Percentiles rank a stretch among this genome's conserved stretches.
phyloP scores from a whole-genome alignment of 2,329 filamentous ascomycete genomes.

The Botrytis paeoniae region DNA sequence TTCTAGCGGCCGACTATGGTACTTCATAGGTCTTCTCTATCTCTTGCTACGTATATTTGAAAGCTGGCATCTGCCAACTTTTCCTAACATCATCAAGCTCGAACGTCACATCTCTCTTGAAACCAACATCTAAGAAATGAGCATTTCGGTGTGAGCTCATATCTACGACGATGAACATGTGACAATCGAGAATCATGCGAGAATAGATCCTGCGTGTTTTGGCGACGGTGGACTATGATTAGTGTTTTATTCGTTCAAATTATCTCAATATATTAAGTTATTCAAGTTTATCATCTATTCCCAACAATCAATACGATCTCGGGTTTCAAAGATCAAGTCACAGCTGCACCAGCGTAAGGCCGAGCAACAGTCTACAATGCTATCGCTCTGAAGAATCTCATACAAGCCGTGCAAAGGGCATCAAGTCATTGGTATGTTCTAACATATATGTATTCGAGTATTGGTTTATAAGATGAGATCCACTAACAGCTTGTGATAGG shows the following conservation, averaged over 20 bases:
- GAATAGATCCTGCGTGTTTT: neutral
- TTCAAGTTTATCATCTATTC: neutral
- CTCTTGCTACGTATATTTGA: constrained; percentile 11
- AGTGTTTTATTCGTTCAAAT: no score
- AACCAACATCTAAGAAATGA: neutral
- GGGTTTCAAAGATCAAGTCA: neutral
- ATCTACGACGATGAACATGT: neutral
- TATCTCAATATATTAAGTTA: neutral
- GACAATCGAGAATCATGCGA: neutral
- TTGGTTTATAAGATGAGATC: no score
- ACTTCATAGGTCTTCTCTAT: neutral
- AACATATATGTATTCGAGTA: neutral
- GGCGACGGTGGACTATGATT: neutral
- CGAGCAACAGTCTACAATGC: neutral
- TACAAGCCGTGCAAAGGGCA: neutral
- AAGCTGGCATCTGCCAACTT: constrained; percentile 4
- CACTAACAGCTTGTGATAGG: neutral
- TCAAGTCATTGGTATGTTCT: neutral
- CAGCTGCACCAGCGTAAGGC: neutral
- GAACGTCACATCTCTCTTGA: neutral
- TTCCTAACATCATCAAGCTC: neutral
- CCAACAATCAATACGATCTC: neutral
- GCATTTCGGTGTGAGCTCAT: neutral
- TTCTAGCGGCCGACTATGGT: neutral
- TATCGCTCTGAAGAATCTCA: neutral